Percentiles rank a stretch among this genome's conserved stretches.
These are phyloP conservation scores for Linnemannia schmuckeri DNA, from an alignment of 192 early-diverging fungal species.

Conservation along the genomic window DNA sequence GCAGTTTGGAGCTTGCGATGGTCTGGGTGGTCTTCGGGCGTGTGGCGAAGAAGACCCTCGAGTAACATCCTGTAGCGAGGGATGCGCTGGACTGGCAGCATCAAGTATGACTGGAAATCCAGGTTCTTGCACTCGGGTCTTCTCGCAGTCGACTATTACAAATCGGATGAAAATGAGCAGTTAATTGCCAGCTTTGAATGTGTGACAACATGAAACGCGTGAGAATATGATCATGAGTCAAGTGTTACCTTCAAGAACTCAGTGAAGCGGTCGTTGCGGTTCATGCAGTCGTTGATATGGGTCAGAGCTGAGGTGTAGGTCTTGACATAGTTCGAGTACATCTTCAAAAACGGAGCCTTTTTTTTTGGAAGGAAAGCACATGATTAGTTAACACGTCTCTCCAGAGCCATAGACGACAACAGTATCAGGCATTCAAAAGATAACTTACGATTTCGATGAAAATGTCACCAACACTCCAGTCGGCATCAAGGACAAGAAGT, in stretches of 20 bases:
- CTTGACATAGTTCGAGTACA: constrained; percentile 90
- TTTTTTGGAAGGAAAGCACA: background rate
- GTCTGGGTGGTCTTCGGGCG: constrained; percentile 80
- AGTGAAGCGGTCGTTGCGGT: constrained; percentile 48
- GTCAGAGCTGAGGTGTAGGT: constrained; percentile 80
- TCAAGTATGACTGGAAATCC: constrained; percentile 82
- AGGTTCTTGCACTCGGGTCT: constrained; percentile 62
- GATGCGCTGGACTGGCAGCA: constrained; percentile 91
- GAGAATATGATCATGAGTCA: background rate
- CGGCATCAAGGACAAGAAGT: constrained; percentile 41
- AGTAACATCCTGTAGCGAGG: constrained; percentile 90
- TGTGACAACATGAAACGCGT: background rate
- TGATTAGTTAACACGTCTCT: background rate
- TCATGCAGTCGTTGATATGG: constrained; percentile 64
- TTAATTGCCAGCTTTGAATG: background rate
- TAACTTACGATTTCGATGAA: constrained; percentile 77
- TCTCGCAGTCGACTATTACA: constrained; percentile 60
- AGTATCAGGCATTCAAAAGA: background rate
- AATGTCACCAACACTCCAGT: constrained; percentile 75
- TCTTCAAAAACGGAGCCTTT: constrained; percentile 77
- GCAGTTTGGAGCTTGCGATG: constrained; percentile 74
- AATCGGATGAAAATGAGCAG: background rate
- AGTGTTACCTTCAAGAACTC: constrained; percentile 52
- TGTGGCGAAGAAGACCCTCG: constrained; percentile 78
- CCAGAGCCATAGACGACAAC: background rate